Percentiles rank a stretch among this genome's conserved stretches.
phyloP scores from a whole-genome alignment of 1,139 yeast species.

The Blastobotrys arbuscula region DNA sequence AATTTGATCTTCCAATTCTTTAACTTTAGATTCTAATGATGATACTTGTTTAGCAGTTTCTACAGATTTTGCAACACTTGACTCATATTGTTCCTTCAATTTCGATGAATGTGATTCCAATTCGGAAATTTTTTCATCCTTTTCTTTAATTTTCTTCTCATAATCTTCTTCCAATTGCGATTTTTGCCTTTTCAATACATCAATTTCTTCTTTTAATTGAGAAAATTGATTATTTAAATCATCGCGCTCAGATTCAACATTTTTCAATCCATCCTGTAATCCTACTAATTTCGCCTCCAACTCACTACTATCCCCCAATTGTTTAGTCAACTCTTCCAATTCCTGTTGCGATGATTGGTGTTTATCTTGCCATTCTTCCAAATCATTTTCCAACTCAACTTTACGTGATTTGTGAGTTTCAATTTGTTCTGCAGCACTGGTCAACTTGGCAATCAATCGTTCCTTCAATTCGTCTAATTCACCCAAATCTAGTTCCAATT shows the following conservation, averaged over 20 bases:
- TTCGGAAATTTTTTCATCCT: not conserved
- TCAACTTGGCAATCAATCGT: constrained; percentile 30
- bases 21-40: not conserved
- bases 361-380: not conserved
- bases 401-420: constrained; percentile 15
- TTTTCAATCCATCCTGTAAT: not conserved
- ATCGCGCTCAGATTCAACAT: constrained; percentile 12
- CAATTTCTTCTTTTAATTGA: constrained; percentile 3
- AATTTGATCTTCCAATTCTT: constrained; percentile 7
- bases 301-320: not conserved
- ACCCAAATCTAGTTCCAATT: constrained; percentile 19
- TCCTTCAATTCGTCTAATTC: constrained; percentile 25
- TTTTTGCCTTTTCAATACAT: not conserved
- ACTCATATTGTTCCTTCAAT: constrained; percentile 33
- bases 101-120: constrained; percentile 15
- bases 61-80: constrained; percentile 13
- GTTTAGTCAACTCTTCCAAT: not conserved
- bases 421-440: constrained; percentile 29
- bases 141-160: constrained; percentile 5
- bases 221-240: constrained; percentile 14
- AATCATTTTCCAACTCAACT: constrained; percentile 7
- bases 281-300: constrained; percentile 1
- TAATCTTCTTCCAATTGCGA: not conserved
- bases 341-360: not conserved
- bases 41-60: constrained; percentile 16